Percentiles rank a stretch among this genome's conserved stretches.
Evolutionary conservation across 2,329 filamentous ascomycete genomes (phyloP).

Genomic region (Ophiostoma pallidulum): DNA sequence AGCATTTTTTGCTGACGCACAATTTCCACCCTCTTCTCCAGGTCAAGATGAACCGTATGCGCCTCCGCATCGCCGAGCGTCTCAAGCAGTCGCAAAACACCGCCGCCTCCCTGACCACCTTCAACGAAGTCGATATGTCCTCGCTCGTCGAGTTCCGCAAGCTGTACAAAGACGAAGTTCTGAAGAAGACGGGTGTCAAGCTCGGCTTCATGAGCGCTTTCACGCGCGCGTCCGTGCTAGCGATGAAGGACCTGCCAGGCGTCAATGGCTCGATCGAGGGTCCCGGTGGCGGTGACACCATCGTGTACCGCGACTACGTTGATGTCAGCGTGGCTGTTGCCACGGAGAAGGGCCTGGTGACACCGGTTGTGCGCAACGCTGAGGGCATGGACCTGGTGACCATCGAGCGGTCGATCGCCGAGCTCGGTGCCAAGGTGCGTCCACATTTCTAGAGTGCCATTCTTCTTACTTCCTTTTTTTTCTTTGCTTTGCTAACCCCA

Average conservation of each 20-base stretch:
- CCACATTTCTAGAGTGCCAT: too few relatives aligned
- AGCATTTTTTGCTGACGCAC: background rate
- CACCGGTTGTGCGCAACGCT: slow-evolving; percentile 88
- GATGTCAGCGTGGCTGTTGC: slow-evolving; percentile 96
- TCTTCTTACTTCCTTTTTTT: too few relatives aligned
- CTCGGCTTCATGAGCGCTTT: slow-evolving; percentile 99
- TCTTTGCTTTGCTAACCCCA: slow-evolving; percentile 8
- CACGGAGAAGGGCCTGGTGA: slow-evolving; percentile 94
- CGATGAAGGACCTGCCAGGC: slow-evolving; percentile 88
- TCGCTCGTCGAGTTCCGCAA: slow-evolving; percentile 95
- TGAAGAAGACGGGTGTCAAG: slow-evolving; percentile 95
- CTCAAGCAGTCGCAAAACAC: slow-evolving; percentile 99
- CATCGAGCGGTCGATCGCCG: slow-evolving; percentile 87
- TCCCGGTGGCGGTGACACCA: slow-evolving; percentile 87
- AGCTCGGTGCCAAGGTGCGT: slow-evolving; percentile 85
- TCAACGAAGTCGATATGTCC: slow-evolving; percentile 99
- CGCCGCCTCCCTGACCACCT: slow-evolving; percentile 90
- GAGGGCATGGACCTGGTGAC: slow-evolving; percentile 79
- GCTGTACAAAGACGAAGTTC: slow-evolving; percentile 88
- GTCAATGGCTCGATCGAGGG: slow-evolving; percentile 98
- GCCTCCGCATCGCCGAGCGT: slow-evolving; percentile 89
- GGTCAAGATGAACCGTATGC: slow-evolving; percentile 99
- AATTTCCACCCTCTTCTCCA: slow-evolving; percentile 26
- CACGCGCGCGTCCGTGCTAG: slow-evolving; percentile 77
- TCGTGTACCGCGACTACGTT: slow-evolving; percentile 96